Evolutionary conservation across 1,284 basidiomycete species (phyloP).

Genomic region (Jaminaea rosea): DNA sequence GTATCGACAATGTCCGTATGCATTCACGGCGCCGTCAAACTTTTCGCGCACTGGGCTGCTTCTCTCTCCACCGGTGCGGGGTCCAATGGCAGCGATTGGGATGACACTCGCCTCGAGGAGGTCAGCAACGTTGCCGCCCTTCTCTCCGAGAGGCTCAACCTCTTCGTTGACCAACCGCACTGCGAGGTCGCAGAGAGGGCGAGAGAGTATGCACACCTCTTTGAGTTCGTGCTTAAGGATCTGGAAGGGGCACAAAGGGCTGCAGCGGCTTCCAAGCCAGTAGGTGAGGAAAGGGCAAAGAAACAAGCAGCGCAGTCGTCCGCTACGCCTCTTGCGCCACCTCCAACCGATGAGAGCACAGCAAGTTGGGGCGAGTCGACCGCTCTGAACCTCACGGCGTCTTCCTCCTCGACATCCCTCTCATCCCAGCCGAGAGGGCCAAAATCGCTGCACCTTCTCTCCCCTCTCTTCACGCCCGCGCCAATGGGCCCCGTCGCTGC

Average conservation of each 20-base stretch:
- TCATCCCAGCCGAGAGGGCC: conserved; percentile 51
- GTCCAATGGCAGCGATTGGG: too few species aligned
- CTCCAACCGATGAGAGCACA: neutral
- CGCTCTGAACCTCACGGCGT: too few species aligned
- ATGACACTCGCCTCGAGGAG: conserved; percentile 62
- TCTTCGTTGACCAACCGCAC: conserved; percentile 55
- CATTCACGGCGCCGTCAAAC: conserved; percentile 72
- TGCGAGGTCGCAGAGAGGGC: conserved; percentile 88
- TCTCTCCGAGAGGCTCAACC: conserved; percentile 56
- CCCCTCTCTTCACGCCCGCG: conserved; percentile 68
- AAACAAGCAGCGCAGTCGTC: neutral
- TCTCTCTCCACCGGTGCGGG: conserved; percentile 59
- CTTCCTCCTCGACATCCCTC: too few species aligned
- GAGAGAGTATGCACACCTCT: conserved; percentile 67
- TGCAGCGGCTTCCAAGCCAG: neutral
- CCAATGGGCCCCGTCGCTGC: conserved; percentile 76
- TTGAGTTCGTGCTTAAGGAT: conserved; percentile 71
- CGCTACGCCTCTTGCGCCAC: neutral
- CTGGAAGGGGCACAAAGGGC: conserved; percentile 47
- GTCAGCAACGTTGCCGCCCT: conserved; percentile 59
- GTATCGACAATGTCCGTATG: conserved; percentile 50
- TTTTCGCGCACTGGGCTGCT: conserved; percentile 75
- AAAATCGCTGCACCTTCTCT: conserved; percentile 77
- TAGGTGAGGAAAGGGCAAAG: neutral
- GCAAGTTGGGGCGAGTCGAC: too few species aligned